Evolutionary conservation across 805 yeast species (phyloP).

Genomic region (Candida vartiovaarae): DNA sequence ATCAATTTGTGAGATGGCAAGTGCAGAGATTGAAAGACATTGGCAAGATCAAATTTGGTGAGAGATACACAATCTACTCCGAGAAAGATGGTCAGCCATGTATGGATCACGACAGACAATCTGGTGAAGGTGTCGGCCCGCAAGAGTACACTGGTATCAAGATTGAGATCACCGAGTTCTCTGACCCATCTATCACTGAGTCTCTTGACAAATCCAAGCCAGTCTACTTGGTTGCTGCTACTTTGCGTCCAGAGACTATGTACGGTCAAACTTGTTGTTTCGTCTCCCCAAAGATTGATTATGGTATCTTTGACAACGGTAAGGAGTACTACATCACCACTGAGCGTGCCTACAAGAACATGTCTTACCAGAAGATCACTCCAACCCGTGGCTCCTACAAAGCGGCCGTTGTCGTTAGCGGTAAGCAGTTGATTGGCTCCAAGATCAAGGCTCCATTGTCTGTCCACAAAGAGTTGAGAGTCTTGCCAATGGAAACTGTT

Average conservation of each 20-base stretch:
- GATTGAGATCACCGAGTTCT: slow-evolving; percentile 58
- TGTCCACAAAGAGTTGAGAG: slow-evolving; percentile 57
- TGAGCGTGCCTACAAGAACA: slow-evolving; percentile 91
- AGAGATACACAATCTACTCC: slow-evolving; percentile 93
- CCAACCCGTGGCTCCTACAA: slow-evolving; percentile 77
- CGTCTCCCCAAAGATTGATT: slow-evolving; percentile 87
- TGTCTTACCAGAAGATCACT: slow-evolving; percentile 92
- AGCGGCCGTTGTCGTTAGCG: slow-evolving; percentile 53
- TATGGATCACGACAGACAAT: slow-evolving; percentile 96
- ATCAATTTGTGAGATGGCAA: slow-evolving; percentile 93
- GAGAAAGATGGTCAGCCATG: slow-evolving; percentile 98
- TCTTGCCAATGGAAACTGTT: slow-evolving; percentile 96
- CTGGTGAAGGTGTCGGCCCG: slow-evolving; percentile 95
- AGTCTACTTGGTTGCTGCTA: slow-evolving; percentile 84
- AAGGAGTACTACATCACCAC: slow-evolving; percentile 74
- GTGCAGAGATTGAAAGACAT: slow-evolving; percentile 76
- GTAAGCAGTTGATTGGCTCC: slow-evolving; percentile 75
- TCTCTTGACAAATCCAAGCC: slow-evolving; percentile 35
- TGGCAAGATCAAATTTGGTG: slow-evolving; percentile 94
- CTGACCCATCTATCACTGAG: slow-evolving; percentile 23
- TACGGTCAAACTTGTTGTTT: slow-evolving; percentile 98
- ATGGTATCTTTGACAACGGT: slow-evolving; percentile 87
- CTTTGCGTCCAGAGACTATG: slow-evolving; percentile 98
- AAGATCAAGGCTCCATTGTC: slow-evolving; percentile 81
- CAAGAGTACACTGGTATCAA: slow-evolving; percentile 94